Evolutionary conservation across 768 basidiomycete species (phyloP).

Genomic region (Amanita molliuscula): DNA sequence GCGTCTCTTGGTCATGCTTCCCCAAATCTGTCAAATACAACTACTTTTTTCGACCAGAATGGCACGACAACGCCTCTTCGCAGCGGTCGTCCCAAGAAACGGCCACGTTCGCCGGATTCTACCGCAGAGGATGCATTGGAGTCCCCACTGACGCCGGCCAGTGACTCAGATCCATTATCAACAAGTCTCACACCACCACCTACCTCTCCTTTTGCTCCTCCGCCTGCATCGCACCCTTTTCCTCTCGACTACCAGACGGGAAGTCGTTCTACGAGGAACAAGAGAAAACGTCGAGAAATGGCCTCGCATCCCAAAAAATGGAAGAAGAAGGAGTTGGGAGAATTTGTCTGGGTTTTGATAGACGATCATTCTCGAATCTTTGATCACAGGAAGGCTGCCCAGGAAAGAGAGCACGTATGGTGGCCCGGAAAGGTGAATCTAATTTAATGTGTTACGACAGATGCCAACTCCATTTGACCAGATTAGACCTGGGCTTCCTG

Average conservation of each 20-base stretch:
- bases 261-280: background rate
- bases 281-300: background rate
- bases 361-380: constrained; percentile 26
- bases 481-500: background rate
- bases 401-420: constrained; percentile 33
- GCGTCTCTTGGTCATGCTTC: background rate
- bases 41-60: background rate
- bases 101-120: background rate
- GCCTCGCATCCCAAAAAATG: background rate
- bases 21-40: background rate
- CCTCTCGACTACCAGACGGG: background rate
- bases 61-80: background rate
- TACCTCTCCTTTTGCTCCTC: background rate
- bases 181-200: background rate
- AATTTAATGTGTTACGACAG: constrained; percentile 2
- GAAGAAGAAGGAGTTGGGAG: constrained; percentile 3
- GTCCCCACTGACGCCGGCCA: background rate
- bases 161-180: background rate
- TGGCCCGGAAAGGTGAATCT: constrained; percentile 60
- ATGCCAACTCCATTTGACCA: background rate
- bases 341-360: constrained; percentile 15
- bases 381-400: constrained; percentile 11
- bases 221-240: background rate
- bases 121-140: background rate
- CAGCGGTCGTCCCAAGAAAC: background rate